Base-by-base conservation (phyloP, 140 eudicot species). In the Stevia rebaudiana region DNA sequence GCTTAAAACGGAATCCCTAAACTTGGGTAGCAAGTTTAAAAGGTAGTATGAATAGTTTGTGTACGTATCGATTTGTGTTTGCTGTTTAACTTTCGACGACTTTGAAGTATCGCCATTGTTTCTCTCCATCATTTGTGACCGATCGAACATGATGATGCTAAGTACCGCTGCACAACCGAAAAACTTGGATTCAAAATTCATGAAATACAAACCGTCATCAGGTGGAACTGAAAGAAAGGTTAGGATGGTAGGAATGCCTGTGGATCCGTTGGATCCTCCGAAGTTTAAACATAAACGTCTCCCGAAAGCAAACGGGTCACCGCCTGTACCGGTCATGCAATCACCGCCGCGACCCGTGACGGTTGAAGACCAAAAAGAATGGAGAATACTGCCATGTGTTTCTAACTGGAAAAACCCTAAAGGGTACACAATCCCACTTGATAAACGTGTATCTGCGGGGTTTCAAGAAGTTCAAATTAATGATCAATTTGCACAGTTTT, bases 381-480 rank as follows among this genome's bases (percentile, higher is more conserved):
- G 97, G 97, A 90, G 87, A 55, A 87, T 90, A 30, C 95, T 95
- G 0, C 97, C 97, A 0, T 90, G 97, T 22, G 80, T 87, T 33
- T 90, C 97, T 0, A 90, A 90, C 75, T 90, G 95, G 97, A 90
- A 87, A 79, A 90, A 86, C 21, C 95, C 95, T 0, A 90, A 90
- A 70, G 95, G 95, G 56, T 90, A 87, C 57, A 90, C 95, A 0
- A 90, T 90, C 17, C 95, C 98, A 0, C 84, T 87, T 8, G 98
- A 90, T 67, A 90, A 90, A 72, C 90, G 98, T 53, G 11, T 53
- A 53, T 36, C 37, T 10, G 37, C 60, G 47, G 94, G 91, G 17
- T 91, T 90, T 25, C 95, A 90, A 58, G 91, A 90, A 23, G 98
- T 90, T 18, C 94, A 87, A 65, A 82, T 90, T 12, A 87, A 87